Evolutionary conservation across 2,329 filamentous ascomycete species (phyloP), one percentile per base, ranked within the genome.

Genomic region (Aspergillus carbonarius): DNA sequence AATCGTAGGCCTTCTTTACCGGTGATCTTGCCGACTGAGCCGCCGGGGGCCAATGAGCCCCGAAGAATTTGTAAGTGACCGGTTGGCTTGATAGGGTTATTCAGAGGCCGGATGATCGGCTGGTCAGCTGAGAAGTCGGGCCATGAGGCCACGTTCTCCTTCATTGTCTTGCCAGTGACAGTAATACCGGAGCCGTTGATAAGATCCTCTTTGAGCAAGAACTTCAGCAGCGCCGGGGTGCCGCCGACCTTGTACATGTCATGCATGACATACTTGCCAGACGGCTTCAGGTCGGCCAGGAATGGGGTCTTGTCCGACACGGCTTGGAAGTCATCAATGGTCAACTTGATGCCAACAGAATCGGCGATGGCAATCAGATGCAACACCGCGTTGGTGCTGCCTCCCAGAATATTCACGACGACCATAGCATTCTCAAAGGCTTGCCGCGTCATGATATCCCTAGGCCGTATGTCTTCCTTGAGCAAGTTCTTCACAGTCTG

Each of bases 391-490:
- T 93, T 93, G 59, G 90, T 93, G 72, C 88, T 91, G 63, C 90
- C 90, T 39, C 90, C 90, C 1, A 90, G 88, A 62, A 92, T 87
- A 69, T 86, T 92, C 61, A 91, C 86, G 25, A 92, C 80, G 9
- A 88, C 82, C 88, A 93, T 92, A 67, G 89, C 90, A 70, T 92
- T 87, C 76, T 92, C 89, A 65, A 93, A 91, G 1, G 90, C 88
- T 69, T 88, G 79, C 55, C 88, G 85, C 5, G 89, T 92, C 74
- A 93, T 79, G 73, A 92, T 89, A 68, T 93, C 90, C 54, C 81
- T 82, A 4, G 90, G 90, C 55, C 84, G 81, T 66, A 93, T 90
- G 63, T 92, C 88, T 70, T 91, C 86, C 66, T 83, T 84, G 40
- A 93, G 80, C 3, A 91, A 79, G 68, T 85, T 87, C 74, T 85